Evolutionary conservation across 2,329 filamentous ascomycete genomes (phyloP), one percentile per base, ranked within the genome.

Genomic region (Colletotrichum cuscutae): DNA sequence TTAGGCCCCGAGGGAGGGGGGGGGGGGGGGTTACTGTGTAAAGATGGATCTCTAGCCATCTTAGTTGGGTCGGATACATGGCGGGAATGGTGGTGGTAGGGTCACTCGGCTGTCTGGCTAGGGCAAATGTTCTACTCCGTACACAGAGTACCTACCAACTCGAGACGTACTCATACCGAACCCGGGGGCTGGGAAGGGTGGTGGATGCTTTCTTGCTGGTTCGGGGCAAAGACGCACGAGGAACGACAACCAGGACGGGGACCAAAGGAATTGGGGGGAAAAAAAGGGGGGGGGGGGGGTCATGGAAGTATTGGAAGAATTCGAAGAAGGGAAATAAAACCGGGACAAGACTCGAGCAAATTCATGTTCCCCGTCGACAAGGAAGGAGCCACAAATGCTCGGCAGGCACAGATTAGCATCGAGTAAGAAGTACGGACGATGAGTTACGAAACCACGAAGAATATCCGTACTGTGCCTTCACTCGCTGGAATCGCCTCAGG

Each of bases 191-290:
- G 65, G 65, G 59, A 32, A 35, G 11, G 46, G 65, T 46, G 52
- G 65, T 72, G 65, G 65, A 42, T 68, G 57, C 69, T 60, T 54
- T 49, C 19, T 22, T 62, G n/a, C 58, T 56, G 28, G 32, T 52
- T 68, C 69, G 69, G 69, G 69, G 28, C 52, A 68, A 72, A 68
- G 24, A 65, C 52, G 52, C 28, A 63, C 69, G 69, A 68, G 63
- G 52, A 68, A 63, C 42, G 42, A 68, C 22, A 12, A 58, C 24
- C 37, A 37, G 64, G 24, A 71, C 26, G 37, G 57, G 49, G 53
- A 60, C 42, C 37, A 46, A 68, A 49, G 68, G 46, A 53, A 42
- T 62, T 53, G 57, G 57, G 52, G 57, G 57, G 28, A 22, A 19
- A 52, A 61, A 61, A 56, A 56, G 2, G 56, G 49, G 49, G 61